These are phyloP conservation scores for Ophiostoma triangulosporum DNA, from an alignment of 2,329 filamentous ascomycete genomes.

Conservation along the genomic window DNA sequence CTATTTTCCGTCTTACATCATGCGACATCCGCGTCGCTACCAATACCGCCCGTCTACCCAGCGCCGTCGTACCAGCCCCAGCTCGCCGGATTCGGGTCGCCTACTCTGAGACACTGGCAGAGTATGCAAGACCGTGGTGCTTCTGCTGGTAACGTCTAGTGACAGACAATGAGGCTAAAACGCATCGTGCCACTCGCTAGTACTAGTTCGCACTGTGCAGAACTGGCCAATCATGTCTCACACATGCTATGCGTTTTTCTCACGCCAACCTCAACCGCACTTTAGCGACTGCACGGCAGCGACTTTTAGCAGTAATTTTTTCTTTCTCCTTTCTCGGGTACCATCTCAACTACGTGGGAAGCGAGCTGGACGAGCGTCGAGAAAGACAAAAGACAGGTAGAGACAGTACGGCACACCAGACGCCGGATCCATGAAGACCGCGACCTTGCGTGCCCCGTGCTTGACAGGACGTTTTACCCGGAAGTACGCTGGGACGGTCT, in stretches of 20 bases:
- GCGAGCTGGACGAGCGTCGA: neutral
- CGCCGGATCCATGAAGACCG: neutral
- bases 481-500: neutral
- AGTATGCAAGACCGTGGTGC: neutral
- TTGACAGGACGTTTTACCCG: neutral
- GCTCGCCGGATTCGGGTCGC: neutral
- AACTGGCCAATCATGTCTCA: slow-evolving; percentile 8
- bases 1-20: no score
- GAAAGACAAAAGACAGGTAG: neutral
- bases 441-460: neutral
- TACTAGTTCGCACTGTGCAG: slow-evolving; percentile 2
- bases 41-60: no score
- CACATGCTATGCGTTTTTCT: neutral
- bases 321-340: no score
- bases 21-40: no score
- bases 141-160: no score
- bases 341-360: no score
- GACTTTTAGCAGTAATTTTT: no score
- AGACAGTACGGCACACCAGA: neutral
- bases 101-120: neutral
- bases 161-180: neutral
- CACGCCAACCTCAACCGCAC: neutral
- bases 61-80: neutral
- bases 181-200: neutral
- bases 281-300: neutral